phyloP scores from a whole-genome alignment of 805 yeast genomes.

The Candida easanensis region DNA sequence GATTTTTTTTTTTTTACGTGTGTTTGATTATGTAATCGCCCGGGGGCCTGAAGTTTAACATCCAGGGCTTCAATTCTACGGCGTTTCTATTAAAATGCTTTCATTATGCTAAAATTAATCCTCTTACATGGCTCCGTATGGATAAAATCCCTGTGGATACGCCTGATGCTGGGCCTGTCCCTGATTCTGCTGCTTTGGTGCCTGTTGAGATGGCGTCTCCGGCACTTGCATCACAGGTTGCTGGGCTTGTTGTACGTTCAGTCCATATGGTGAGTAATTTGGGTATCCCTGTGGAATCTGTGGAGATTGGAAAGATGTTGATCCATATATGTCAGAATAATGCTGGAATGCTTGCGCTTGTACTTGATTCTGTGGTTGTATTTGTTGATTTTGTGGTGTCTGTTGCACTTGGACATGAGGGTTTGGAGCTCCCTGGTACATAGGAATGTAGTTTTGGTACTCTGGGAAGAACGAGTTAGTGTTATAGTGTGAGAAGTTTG shows the following conservation, averaged over 20 bases:
- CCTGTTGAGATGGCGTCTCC: constrained; percentile 11
- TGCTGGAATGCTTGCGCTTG: constrained; percentile 3
- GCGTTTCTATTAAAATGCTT: neutral
- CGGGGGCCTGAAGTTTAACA: neutral
- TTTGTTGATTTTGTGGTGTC: neutral
- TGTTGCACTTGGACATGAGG: neutral
- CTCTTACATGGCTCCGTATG: neutral
- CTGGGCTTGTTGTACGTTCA: constrained; percentile 1
- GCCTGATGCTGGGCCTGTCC: too few relatives aligned
- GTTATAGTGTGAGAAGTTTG: neutral
- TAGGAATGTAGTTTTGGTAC: constrained; percentile 10
- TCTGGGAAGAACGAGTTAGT: constrained; percentile 4
- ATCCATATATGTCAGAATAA: constrained; percentile 4
- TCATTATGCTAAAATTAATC: neutral
- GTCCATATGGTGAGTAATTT: neutral
- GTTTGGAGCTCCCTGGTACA: constrained; percentile 1
- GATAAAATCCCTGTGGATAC: neutral
- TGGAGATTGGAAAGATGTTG: neutral
- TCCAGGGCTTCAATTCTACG: neutral
- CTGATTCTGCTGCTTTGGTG: neutral
- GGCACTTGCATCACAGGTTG: constrained; percentile 11
- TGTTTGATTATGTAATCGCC: too few relatives aligned
- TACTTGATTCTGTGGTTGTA: neutral
- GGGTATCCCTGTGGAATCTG: neutral
- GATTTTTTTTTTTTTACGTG: too few relatives aligned